A percentile compares a stretch with the other conserved stretches of the same genome.
Evolutionary conservation across 2,329 filamentous ascomycete genomes (phyloP).

Genomic region (Karstenula rhodostoma): DNA sequence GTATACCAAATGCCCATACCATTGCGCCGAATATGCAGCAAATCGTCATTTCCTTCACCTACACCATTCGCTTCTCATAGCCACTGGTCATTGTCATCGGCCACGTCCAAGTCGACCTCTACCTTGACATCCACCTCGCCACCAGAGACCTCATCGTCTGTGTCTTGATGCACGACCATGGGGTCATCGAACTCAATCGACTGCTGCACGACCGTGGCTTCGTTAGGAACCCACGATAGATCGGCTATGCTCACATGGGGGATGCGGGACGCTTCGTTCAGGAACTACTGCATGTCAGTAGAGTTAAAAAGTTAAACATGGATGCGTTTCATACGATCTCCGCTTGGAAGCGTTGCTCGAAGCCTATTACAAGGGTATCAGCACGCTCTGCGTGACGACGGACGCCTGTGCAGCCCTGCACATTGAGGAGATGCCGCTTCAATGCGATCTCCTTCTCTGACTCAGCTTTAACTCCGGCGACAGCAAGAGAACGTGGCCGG

Average conservation of each 20-base stretch:
- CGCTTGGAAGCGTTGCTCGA: constrained; percentile 64
- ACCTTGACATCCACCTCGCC: constrained; percentile 8
- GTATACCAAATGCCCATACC: constrained; percentile 13
- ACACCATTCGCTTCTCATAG: constrained; percentile 17
- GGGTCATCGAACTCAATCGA: constrained; percentile 9
- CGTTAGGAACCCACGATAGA: constrained; percentile 67
- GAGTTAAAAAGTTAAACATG: background rate
- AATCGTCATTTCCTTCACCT: constrained; percentile 1
- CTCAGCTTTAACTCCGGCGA: constrained; percentile 71
- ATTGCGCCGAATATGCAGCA: constrained; percentile 11
- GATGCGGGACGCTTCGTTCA: constrained; percentile 65
- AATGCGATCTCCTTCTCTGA: constrained; percentile 70
- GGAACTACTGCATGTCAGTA: constrained; percentile 49
- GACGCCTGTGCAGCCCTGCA: constrained; percentile 50
- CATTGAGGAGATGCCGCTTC: constrained; percentile 70
- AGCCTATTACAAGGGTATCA: constrained; percentile 52
- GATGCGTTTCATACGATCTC: constrained; percentile 60
- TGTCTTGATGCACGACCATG: constrained; percentile 2
- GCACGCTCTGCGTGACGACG: constrained; percentile 48
- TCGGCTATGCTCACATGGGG: constrained; percentile 72
- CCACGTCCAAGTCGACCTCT: constrained; percentile 44
- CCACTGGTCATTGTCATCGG: constrained; percentile 46
- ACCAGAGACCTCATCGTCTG: constrained; percentile 28
- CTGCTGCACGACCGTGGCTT: constrained; percentile 27
- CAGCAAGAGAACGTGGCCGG: constrained; percentile 71